Percentiles rank a stretch among this genome's conserved stretches.
These are phyloP conservation scores for Quercus agrifolia DNA, from an alignment of 306 rosid species.

Conservation along the genomic window DNA sequence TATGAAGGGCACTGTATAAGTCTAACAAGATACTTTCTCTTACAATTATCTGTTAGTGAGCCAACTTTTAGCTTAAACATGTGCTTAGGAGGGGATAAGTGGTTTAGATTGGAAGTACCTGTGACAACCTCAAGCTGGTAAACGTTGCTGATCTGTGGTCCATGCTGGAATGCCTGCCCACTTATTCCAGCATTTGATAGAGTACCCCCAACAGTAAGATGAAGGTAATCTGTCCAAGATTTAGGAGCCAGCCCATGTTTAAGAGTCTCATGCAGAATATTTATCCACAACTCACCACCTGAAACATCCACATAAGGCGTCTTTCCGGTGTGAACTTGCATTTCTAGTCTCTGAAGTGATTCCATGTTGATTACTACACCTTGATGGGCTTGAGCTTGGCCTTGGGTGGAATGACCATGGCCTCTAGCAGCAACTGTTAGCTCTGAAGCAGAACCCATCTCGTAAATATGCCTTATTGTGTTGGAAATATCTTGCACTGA, in stretches of 20 bases:
- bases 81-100: neutral
- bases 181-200: constrained; percentile 93
- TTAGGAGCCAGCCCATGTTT: constrained; percentile 83
- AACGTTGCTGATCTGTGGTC: constrained; percentile 88
- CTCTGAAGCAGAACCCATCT: constrained; percentile 52
- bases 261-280: constrained; percentile 79
- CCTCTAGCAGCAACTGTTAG: constrained; percentile 91
- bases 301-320: constrained; percentile 80
- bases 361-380: constrained; percentile 86
- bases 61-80: constrained; percentile 5
- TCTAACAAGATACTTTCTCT: too few species aligned
- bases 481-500: constrained; percentile 66
- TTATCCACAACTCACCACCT: constrained; percentile 93
- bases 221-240: constrained; percentile 97
- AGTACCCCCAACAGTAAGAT: constrained; percentile 94
- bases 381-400: constrained; percentile 74
- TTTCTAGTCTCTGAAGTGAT: constrained; percentile 46
- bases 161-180: constrained; percentile 92
- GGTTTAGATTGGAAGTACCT: constrained; percentile 42
- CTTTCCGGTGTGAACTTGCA: constrained; percentile 49
- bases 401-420: constrained; percentile 85
- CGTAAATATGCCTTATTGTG: constrained; percentile 44
- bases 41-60: neutral
- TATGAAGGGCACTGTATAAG: too few species aligned
- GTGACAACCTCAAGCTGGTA: constrained; percentile 85